These are phyloP conservation scores for Linnemannia schmuckeri DNA, from an alignment of 192 early-diverging fungal genomes.

Conservation along the genomic window DNA sequence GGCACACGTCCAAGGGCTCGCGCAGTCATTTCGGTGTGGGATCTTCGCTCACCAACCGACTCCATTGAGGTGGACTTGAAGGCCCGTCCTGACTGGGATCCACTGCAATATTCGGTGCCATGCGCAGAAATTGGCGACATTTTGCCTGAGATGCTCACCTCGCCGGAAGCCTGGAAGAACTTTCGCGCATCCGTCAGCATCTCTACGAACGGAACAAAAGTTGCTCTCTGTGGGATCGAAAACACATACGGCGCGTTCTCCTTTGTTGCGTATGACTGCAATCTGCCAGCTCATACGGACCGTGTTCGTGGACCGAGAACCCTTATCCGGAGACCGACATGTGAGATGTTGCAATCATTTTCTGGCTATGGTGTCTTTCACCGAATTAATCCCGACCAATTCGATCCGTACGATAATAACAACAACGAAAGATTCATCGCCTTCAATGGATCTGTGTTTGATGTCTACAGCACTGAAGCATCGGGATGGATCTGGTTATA, in stretches of 20 bases:
- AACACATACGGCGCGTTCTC: neutral
- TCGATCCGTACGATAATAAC: neutral
- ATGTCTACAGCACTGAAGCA: conserved; percentile 7
- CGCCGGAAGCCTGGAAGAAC: neutral
- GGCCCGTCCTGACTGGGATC: neutral
- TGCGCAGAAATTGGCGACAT: neutral
- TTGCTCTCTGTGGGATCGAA: neutral
- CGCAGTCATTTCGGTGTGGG: neutral
- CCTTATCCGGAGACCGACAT: neutral
- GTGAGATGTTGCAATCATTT: neutral
- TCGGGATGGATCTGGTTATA: neutral
- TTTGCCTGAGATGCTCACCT: neutral
- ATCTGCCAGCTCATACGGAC: neutral
- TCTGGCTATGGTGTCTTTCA: neutral
- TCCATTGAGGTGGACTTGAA: neutral
- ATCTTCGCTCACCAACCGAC: neutral
- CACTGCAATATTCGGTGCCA: neutral
- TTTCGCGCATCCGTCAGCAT: neutral
- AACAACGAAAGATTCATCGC: neutral
- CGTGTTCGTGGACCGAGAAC: neutral
- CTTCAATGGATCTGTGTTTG: neutral
- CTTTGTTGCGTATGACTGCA: neutral
- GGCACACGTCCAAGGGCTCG: neutral
- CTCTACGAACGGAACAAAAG: neutral
- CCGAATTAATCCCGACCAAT: neutral